Evolutionary conservation across 805 yeast species (phyloP), one percentile per base, ranked within the genome.

Genomic region (Jamesozyma jinghongensis): DNA sequence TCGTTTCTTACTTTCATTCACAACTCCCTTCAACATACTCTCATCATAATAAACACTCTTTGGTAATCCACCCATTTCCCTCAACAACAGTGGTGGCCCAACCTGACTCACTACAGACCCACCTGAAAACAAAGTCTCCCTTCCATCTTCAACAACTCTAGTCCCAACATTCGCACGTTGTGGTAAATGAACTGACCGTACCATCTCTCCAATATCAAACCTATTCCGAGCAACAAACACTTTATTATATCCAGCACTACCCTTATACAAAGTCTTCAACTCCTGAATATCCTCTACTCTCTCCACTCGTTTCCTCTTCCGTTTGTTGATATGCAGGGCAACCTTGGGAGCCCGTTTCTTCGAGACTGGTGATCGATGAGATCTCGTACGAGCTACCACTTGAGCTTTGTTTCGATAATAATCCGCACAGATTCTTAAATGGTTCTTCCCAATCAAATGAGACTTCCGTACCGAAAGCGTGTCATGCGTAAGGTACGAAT

Each of bases 381-480:
- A n/a, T n/a, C n/a, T n/a, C n/a, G n/a, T n/a, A n/a, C n/a, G n/a
- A n/a, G n/a, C n/a, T n/a, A n/a, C n/a, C n/a, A n/a, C n/a, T n/a
- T n/a, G n/a, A 26, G 35, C 26, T 45, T 50, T 54, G 52, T 68
- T 63, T 50, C 82, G 84, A 56, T 83, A 86, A 65, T 84, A 85
- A 42, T 81, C 82, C 44, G 86, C 77, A 38, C 81, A 83, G 40
- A 73, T 69, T 45, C 74, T 71, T 33, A 83, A 67, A 60, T 86
- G 96, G 59, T 83, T 80, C 51, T 74, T 76, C 8, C 96, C 96
- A 31, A 72, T 66, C 32, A 83, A 59, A 61, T 86, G 96, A 32
- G 86, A 78, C 53, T 81, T 80, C 18, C 95, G 65, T 40, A 86
- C 95, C 63, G 92, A 81, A 51, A 77, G 67, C n/a, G 92, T 81